Percentiles rank a stretch among this genome's conserved stretches.
Conservation (phyloP, 2,329 filamentous ascomycete species). For the Phaeosphaeria sp. region DNA sequence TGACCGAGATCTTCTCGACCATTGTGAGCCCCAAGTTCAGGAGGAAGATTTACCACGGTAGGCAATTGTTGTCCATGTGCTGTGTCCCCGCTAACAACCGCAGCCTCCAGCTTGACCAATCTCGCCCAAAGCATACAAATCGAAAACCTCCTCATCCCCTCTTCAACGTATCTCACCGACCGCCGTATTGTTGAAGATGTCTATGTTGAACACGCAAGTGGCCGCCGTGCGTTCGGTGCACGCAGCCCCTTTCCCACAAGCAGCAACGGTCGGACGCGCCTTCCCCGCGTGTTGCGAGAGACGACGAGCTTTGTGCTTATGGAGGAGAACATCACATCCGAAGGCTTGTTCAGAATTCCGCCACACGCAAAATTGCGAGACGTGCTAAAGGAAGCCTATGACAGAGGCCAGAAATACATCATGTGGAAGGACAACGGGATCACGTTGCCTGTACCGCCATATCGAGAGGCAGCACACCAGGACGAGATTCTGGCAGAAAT, state of each 20-base stretch:
- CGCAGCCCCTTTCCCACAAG: constrained; percentile 56
- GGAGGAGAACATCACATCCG: constrained; percentile 55
- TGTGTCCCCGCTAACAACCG: constrained; percentile 14
- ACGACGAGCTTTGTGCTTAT: constrained; percentile 60
- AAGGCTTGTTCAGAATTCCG: constrained; percentile 63
- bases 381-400: constrained; percentile 61
- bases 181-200: constrained; percentile 58
- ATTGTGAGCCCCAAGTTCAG: constrained; percentile 65
- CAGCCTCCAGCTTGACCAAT: constrained; percentile 58
- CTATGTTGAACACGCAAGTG: constrained; percentile 55
- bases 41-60: constrained; percentile 63
- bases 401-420: constrained; percentile 62
- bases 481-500: constrained; percentile 55
- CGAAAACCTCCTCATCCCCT: constrained; percentile 61
- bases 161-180: constrained; percentile 62
- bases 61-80: constrained; percentile 12
- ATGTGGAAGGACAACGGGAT: constrained; percentile 57
- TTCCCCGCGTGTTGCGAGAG: constrained; percentile 61
- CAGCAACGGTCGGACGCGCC: constrained; percentile 53
- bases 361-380: constrained; percentile 59
- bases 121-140: constrained; percentile 60
- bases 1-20: constrained; percentile 63
- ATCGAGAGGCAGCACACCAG: constrained; percentile 42
- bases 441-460: constrained; percentile 41
- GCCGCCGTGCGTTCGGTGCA: constrained; percentile 56